Base-by-base conservation (phyloP, 2,329 filamentous ascomycete genomes). In the Phaeosphaeriaceae sp. region DNA sequence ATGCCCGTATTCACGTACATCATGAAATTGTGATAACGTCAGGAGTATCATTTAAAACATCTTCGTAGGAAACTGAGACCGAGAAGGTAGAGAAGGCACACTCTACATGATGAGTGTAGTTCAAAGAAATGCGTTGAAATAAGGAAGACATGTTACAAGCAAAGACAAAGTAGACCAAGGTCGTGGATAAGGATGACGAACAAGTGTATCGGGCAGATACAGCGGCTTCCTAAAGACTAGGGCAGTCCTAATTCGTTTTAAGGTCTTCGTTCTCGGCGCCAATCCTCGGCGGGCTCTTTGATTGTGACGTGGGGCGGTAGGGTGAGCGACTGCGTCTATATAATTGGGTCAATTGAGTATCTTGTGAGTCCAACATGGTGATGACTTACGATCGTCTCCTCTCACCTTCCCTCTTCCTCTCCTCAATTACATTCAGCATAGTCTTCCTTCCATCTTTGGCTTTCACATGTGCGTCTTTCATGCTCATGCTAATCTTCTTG, bases 401-500 rank as follows among this genome's bases (percentile, higher is more conserved):
- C 74, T 95, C 90, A 17, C 90, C 93, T 72, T 97, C 92, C 72
- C 92, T 92, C 51, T 92, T 85, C 66, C 95, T 83, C 29, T 81
- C 87, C 63, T 97, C 91, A 58, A 97, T 95, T 30, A 94, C 92
- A 67, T 85, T 87, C 57, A 95, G 75, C 85, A 99, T 97, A 72
- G 96, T 90, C 73, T 95, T 95, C 44, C 94, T 81, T 1, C 89
- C 91, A 4, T 87, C 87, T 35, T 78, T 76, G 3, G 91, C 90
- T 75, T 97, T 90, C 42, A 97, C 87, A 66, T 88, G 83, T 70
- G 91, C 92, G 18, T 89, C 90, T 4, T 83, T 86, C 83, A 97
- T 88, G 67, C 89, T 94, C 94, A 99, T 97, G 54, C 87, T 92
- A 11, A 97, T 88, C 76, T 96, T 96, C 72, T 93, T 86, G 54